These are phyloP conservation scores for Aspergillus asperescens DNA, from an alignment of 495 filamentous ascomycete species.

Conservation along the genomic window DNA sequence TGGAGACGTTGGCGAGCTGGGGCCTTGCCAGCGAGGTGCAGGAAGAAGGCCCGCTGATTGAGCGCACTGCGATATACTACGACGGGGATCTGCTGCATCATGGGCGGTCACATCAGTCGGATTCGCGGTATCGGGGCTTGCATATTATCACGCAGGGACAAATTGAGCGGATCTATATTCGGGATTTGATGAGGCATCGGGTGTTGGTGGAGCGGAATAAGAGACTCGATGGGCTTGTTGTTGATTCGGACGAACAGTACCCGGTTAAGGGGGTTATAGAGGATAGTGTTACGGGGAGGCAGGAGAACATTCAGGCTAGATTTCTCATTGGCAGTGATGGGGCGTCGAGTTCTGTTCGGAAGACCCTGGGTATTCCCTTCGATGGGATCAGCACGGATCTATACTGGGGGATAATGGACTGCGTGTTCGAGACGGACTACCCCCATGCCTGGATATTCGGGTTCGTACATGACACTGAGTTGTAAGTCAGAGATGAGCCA, in stretches of 20 bases:
- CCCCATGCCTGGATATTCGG: conserved; percentile 34
- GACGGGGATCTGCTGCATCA: conserved; percentile 27
- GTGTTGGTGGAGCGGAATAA: conserved; percentile 29
- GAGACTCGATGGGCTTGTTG: conserved; percentile 12
- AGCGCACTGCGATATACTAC: conserved; percentile 32
- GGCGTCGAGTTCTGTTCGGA: conserved; percentile 27
- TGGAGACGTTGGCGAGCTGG: conserved; percentile 30
- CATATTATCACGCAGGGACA: conserved; percentile 39
- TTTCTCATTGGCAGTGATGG: conserved; percentile 35
- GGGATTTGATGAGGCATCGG: conserved; percentile 30
- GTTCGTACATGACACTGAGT: no score
- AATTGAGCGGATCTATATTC: conserved; percentile 33
- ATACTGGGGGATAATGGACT: conserved; percentile 41
- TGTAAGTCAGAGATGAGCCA: no score
- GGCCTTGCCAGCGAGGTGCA: conserved; percentile 29
- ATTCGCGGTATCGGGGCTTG: conserved; percentile 33
- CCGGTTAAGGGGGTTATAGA: background rate
- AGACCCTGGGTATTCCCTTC: conserved; percentile 29
- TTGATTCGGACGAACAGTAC: background rate
- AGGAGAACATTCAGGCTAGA: conserved; percentile 18
- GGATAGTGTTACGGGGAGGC: background rate
- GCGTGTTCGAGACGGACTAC: conserved; percentile 32
- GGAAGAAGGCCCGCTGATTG: conserved; percentile 36
- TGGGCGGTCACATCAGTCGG: conserved; percentile 22
- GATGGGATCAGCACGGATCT: conserved; percentile 36